A percentile compares a stretch with the other conserved stretches of the same genome.
Evolutionary conservation across 73 alveolate species (phyloP).

Genomic region (Paramecium biaurelia): DNA sequence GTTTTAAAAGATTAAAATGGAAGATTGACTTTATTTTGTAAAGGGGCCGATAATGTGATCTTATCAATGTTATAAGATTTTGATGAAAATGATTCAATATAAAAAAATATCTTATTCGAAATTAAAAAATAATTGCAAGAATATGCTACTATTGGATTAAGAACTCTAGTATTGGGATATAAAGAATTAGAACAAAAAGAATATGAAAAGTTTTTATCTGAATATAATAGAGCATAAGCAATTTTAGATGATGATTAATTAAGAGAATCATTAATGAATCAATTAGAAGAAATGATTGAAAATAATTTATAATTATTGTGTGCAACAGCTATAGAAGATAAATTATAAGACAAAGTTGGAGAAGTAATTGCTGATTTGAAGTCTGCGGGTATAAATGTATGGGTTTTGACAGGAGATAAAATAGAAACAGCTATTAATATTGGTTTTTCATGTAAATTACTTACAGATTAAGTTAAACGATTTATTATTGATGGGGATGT

Average conservation of each 20-base stretch:
- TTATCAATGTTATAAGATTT: conserved; percentile 24
- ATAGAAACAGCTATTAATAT: conserved; percentile 75
- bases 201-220: conserved; percentile 67
- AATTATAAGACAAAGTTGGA: conserved; percentile 73
- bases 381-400: conserved; percentile 65
- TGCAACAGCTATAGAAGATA: conserved; percentile 84
- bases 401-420: conserved; percentile 80
- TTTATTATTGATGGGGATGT: conserved; percentile 58
- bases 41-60: conserved; percentile 77
- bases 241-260: conserved; percentile 59
- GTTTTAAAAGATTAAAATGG: conserved; percentile 78
- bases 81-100: conserved; percentile 56
- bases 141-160: conserved; percentile 79
- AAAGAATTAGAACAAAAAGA: conserved; percentile 73
- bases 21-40: conserved; percentile 64
- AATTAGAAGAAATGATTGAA: conserved; percentile 66
- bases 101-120: not conserved
- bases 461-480: conserved; percentile 55
- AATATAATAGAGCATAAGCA: conserved; percentile 54
- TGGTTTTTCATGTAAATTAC: conserved; percentile 65
- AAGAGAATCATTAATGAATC: conserved; percentile 71
- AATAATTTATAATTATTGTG: conserved; percentile 67
- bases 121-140: conserved; percentile 13
- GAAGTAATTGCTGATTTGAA: conserved; percentile 62
- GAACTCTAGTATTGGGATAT: conserved; percentile 81